Conservation (phyloP, 768 basidiomycete genomes). For the Tylopilus sp. region DNA sequence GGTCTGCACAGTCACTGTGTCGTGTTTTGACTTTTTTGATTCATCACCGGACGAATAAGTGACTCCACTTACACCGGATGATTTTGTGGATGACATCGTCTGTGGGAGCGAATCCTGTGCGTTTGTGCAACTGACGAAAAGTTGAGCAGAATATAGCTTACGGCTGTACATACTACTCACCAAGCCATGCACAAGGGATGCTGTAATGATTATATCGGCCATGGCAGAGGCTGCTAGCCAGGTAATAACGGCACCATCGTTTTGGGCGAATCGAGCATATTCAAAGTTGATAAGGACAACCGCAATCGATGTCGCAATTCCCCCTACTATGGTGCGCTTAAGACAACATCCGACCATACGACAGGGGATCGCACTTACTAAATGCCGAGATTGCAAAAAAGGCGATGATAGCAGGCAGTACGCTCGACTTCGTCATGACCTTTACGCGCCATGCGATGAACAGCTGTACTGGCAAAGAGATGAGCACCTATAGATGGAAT, state of each 20-base stretch:
- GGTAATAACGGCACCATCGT: slow-evolving; percentile 33
- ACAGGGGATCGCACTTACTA: background rate
- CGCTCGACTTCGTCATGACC: slow-evolving; percentile 30
- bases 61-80: slow-evolving; percentile 33
- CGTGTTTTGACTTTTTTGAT: background rate
- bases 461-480: slow-evolving; percentile 41
- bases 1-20: slow-evolving; percentile 30
- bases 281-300: slow-evolving; percentile 28
- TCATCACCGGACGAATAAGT: background rate
- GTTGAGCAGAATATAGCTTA: background rate
- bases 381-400: slow-evolving; percentile 7
- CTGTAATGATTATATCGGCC: slow-evolving; percentile 42
- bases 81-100: slow-evolving; percentile 39
- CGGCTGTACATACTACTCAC: slow-evolving; percentile 19
- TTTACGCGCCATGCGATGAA: slow-evolving; percentile 47
- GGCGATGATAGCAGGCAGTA: slow-evolving; percentile 26
- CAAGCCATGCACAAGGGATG: slow-evolving; percentile 41
- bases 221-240: slow-evolving; percentile 43
- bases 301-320: slow-evolving; percentile 31
- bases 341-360: background rate
- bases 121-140: slow-evolving; percentile 24
- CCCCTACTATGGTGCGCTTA: slow-evolving; percentile 26
- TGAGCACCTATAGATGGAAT: slow-evolving; percentile 36
- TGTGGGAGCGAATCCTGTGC: slow-evolving; percentile 40
- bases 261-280: slow-evolving; percentile 33